These are phyloP conservation scores for Aspergillus jensenii DNA, from an alignment of 2,329 filamentous ascomycete species.

Conservation along the genomic window DNA sequence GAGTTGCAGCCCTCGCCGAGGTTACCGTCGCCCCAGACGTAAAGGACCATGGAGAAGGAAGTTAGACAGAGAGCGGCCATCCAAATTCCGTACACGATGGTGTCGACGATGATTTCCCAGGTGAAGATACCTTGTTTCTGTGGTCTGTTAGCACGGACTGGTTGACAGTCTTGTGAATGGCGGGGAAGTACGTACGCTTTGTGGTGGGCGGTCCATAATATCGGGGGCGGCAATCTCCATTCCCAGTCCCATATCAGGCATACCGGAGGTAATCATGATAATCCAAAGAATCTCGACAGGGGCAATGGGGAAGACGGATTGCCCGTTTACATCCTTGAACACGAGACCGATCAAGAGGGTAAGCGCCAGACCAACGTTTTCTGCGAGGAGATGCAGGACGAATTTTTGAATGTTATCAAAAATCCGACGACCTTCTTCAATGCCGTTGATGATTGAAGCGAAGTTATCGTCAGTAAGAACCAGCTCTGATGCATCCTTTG, in stretches of 20 bases:
- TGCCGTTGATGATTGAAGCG: conserved; percentile 78
- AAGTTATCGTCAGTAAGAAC: conserved; percentile 81
- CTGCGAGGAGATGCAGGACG: conserved; percentile 73
- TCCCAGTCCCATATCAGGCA: conserved; percentile 85
- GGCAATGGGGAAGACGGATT: conserved; percentile 82
- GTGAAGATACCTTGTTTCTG: conserved; percentile 70
- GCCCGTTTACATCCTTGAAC: conserved; percentile 69
- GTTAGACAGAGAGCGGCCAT: conserved; percentile 70
- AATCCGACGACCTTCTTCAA: conserved; percentile 80
- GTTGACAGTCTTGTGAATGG: too few relatives aligned
- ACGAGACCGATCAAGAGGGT: conserved; percentile 77
- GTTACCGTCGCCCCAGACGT: conserved; percentile 59
- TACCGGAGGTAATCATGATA: conserved; percentile 86
- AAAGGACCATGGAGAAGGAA: conserved; percentile 65
- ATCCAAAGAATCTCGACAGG: conserved; percentile 91
- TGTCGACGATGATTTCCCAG: conserved; percentile 73
- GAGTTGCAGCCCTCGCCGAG: conserved; percentile 64
- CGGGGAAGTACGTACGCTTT: conserved; percentile 44
- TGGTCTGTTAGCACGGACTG: conserved; percentile 11
- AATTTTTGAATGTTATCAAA: conserved; percentile 92
- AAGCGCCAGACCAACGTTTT: conserved; percentile 82
- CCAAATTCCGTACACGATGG: conserved; percentile 74
- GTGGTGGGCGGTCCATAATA: conserved; percentile 77
- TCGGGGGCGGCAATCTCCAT: conserved; percentile 73
- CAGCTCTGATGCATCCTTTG: conserved; percentile 67